Conservation (phyloP, 2,329 filamentous ascomycete species). For the Ambrosiella xylebori region DNA sequence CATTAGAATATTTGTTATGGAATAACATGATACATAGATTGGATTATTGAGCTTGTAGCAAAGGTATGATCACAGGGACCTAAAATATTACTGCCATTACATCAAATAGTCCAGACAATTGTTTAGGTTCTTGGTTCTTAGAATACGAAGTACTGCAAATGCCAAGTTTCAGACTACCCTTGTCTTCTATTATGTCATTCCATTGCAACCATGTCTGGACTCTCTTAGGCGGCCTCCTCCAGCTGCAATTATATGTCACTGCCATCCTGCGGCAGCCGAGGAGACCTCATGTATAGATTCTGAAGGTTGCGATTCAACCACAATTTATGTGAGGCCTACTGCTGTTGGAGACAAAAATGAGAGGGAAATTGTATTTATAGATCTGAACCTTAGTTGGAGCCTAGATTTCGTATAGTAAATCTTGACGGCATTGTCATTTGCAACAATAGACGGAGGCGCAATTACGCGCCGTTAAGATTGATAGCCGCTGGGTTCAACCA, state of each 20-base stretch:
- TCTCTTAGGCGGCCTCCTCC: background rate
- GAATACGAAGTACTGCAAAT: too few relatives aligned
- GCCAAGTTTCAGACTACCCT: background rate
- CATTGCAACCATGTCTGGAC: background rate
- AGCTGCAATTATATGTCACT: background rate
- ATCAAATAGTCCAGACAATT: too few relatives aligned
- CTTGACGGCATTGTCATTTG: too few relatives aligned
- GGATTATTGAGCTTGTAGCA: too few relatives aligned
- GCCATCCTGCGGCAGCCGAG: background rate
- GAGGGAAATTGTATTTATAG: too few relatives aligned
- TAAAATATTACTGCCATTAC: too few relatives aligned
- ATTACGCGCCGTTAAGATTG: background rate
- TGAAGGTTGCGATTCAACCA: background rate
- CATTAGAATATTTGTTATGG: too few relatives aligned
- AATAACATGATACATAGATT: too few relatives aligned
- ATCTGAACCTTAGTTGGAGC: too few relatives aligned
- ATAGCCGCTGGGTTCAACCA: background rate
- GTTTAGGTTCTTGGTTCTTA: too few relatives aligned
- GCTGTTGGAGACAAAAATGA: background rate
- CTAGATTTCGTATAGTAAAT: too few relatives aligned
- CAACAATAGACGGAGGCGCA: background rate
- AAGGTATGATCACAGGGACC: too few relatives aligned
- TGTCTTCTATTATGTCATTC: background rate
- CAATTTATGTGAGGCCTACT: background rate
- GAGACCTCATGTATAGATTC: background rate